phyloP scores from a whole-genome alignment of 1,284 basidiomycete genomes.

The Omphalotus olearius region DNA sequence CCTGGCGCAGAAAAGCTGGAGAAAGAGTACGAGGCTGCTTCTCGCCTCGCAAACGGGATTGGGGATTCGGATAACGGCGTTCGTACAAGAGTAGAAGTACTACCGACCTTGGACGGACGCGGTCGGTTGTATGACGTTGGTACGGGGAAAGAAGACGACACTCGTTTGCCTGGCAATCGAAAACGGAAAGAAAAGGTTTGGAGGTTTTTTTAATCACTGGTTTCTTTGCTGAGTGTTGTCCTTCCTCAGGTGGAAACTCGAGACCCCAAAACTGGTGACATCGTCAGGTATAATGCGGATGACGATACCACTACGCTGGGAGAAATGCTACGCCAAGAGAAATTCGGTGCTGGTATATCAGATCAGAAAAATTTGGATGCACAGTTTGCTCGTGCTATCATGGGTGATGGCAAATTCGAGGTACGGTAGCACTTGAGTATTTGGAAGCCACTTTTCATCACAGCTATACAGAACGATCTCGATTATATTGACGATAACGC shows the following conservation, averaged over 20 bases:
- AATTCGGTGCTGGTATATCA: conserved; percentile 81
- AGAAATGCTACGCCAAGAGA: conserved; percentile 92
- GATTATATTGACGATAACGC: conserved; percentile 98
- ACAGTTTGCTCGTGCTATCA: conserved; percentile 85
- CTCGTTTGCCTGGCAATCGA: conserved; percentile 59
- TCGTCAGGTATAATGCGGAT: conserved; percentile 83
- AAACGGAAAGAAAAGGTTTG: conserved; percentile 73
- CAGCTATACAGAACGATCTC: conserved; percentile 58
- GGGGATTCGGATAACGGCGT: conserved; percentile 33
- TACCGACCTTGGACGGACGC: conserved; percentile 86
- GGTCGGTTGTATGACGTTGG: conserved; percentile 93
- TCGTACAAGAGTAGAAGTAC: conserved; percentile 67
- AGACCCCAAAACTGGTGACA: conserved; percentile 83
- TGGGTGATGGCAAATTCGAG: conserved; percentile 83
- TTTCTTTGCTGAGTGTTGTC: background rate
- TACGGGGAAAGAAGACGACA: conserved; percentile 49
- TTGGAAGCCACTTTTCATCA: background rate
- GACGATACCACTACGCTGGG: conserved; percentile 85
- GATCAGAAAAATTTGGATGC: conserved; percentile 92
- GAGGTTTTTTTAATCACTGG: background rate
- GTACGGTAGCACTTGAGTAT: conserved; percentile 31
- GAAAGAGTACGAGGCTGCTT: conserved; percentile 75
- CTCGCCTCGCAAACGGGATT: conserved; percentile 46
- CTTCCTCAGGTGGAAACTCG: conserved; percentile 77
- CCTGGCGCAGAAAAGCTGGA: conserved; percentile 75